phyloP scores from a whole-genome alignment of 2,329 filamentous ascomycete genomes.

The Xylaria polymorpha region DNA sequence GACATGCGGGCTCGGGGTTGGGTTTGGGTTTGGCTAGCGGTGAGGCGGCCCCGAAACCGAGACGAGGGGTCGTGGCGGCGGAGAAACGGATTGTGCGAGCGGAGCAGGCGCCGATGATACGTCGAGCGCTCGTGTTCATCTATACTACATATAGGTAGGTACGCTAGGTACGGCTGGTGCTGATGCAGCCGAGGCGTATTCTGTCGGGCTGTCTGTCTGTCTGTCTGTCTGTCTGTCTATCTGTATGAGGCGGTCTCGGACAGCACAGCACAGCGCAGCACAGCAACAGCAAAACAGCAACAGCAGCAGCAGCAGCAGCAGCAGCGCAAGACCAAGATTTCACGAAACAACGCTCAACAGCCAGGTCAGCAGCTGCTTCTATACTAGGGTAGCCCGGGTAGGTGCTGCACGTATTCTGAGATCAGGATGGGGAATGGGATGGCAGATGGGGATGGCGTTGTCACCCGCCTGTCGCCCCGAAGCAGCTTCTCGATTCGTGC shows the following conservation, averaged over 20 bases:
- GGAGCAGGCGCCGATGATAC: conserved; percentile 32
- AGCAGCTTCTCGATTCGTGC: conserved; percentile 12
- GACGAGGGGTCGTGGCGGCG: conserved; percentile 35
- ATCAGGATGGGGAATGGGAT: neutral
- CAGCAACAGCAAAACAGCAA: neutral
- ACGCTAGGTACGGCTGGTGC: too few species aligned
- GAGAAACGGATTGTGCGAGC: conserved; percentile 35
- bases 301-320: neutral
- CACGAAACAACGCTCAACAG: conserved; percentile 1
- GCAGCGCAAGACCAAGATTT: neutral
- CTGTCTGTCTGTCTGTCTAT: neutral
- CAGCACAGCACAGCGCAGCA: neutral
- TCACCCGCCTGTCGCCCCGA: conserved; percentile 1
- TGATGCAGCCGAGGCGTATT: neutral
- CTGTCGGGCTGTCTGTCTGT: too few species aligned
- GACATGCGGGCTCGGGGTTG: neutral
- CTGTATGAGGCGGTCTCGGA: conserved; percentile 22
- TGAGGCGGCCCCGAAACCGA: conserved; percentile 7
- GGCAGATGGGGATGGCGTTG: conserved; percentile 8
- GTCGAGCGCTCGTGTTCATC: conserved; percentile 35
- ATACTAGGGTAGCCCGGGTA: conserved; percentile 5
- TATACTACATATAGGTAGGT: conserved; percentile 5
- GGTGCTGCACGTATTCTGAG: conserved; percentile 11
- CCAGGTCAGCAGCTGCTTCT: neutral
- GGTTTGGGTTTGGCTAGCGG: conserved; percentile 23